Evolutionary conservation across 495 filamentous ascomycete genomes (phyloP).

Genomic region (Podospora conica): DNA sequence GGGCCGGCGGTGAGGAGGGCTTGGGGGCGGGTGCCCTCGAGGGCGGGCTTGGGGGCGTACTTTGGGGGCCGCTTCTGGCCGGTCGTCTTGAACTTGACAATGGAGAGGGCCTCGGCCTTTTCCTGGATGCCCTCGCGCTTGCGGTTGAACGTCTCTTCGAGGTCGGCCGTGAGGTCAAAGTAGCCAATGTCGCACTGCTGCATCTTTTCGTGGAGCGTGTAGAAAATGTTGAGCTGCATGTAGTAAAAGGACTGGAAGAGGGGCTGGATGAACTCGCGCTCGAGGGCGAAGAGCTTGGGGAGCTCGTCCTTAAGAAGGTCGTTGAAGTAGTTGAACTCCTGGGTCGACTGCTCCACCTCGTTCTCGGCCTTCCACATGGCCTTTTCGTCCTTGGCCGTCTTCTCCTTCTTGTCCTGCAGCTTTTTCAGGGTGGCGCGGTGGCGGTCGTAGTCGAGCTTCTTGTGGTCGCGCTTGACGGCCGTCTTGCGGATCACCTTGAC

Average conservation of each 20-base stretch:
- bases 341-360: constrained; percentile 84
- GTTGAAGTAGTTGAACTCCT: constrained; percentile 96
- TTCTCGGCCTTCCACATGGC: constrained; percentile 92
- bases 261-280: constrained; percentile 93
- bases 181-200: constrained; percentile 94
- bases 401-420: constrained; percentile 95
- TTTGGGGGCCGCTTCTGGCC: constrained; percentile 54
- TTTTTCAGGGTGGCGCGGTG: constrained; percentile 80
- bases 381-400: constrained; percentile 93
- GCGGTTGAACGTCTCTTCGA: constrained; percentile 81
- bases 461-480: constrained; percentile 86
- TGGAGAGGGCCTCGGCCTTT: constrained; percentile 68
- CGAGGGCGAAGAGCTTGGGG: constrained; percentile 85
- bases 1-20: constrained; percentile 37
- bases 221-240: constrained; percentile 99
- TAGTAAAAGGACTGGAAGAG: constrained; percentile 99
- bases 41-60: constrained; percentile 39
- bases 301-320: constrained; percentile 93
- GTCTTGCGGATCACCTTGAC: constrained; percentile 93
- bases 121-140: constrained; percentile 86
- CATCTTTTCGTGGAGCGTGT: constrained; percentile 97
- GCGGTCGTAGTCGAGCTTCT: constrained; percentile 93
- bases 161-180: constrained; percentile 83
- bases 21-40: constrained; percentile 35
- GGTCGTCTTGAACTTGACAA: constrained; percentile 83